Evolutionary conservation across 129 eudicot genomes (phyloP).

Genomic region (Flaveria sonorensis): DNA sequence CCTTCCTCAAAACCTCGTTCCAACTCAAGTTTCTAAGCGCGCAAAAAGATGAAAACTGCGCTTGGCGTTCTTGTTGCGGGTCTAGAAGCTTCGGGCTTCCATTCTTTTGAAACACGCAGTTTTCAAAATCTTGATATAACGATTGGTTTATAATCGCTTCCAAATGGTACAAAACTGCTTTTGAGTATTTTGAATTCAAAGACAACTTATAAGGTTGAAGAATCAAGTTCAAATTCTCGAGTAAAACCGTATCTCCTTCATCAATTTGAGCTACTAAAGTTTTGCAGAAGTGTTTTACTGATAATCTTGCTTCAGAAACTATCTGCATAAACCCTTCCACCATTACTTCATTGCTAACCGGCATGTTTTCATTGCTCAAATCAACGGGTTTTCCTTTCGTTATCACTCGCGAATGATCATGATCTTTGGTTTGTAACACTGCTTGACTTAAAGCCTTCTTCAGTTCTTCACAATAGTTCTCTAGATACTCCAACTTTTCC

Average conservation of each 20-base stretch:
- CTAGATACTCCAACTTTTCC: conserved; percentile 68
- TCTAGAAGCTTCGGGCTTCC: conserved; percentile 71
- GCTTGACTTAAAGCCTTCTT: conserved; percentile 81
- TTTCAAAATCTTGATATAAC: conserved; percentile 85
- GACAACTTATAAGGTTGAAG: conserved; percentile 80
- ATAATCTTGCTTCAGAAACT: conserved; percentile 87
- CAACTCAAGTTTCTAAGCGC: conserved; percentile 84
- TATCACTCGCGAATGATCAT: conserved; percentile 22
- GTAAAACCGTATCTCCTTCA: conserved; percentile 54
- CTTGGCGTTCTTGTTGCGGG: conserved; percentile 70
- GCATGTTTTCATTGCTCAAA: conserved; percentile 54
- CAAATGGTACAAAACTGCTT: conserved; percentile 64
- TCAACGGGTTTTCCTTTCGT: conserved; percentile 44
- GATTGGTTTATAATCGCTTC: conserved; percentile 88
- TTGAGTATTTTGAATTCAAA: conserved; percentile 64
- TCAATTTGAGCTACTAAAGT: conserved; percentile 60
- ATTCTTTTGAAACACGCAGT: conserved; percentile 70
- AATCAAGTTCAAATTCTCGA: conserved; percentile 58
- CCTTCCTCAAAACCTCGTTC: conserved; percentile 88
- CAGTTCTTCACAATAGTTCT: conserved; percentile 80
- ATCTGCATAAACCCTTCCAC: conserved; percentile 92
- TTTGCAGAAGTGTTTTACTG: conserved; percentile 89
- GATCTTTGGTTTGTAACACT: conserved; percentile 41
- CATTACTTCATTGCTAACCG: conserved; percentile 84
- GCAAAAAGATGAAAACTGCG: conserved; percentile 71